Percentiles rank a stretch among this genome's conserved stretches.
phyloP scores from a whole-genome alignment of 306 rosid species.

The Myrica gale region DNA sequence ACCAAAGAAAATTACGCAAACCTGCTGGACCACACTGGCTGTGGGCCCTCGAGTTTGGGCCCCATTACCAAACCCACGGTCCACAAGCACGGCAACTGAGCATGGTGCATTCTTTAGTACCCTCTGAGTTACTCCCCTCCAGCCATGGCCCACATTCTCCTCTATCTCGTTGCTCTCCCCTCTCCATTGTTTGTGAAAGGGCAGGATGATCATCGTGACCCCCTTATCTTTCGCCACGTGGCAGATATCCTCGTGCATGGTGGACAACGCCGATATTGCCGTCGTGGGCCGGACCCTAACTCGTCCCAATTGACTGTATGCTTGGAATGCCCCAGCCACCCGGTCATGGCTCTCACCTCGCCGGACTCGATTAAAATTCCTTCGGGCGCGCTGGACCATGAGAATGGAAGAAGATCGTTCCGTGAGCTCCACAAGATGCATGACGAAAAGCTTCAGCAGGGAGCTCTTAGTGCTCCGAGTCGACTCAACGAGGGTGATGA shows the following conservation, averaged over 20 bases:
- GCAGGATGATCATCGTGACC: constrained; percentile 63
- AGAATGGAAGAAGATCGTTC: constrained; percentile 79
- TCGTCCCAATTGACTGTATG: constrained; percentile 54
- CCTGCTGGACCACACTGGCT: constrained; percentile 10
- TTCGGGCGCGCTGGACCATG: constrained; percentile 56
- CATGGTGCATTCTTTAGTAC: constrained; percentile 71
- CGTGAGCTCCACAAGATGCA: constrained; percentile 79
- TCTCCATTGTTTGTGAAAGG: constrained; percentile 70
- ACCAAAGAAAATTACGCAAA: constrained; percentile 68
- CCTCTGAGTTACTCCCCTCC: constrained; percentile 73
- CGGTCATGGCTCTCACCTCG: constrained; percentile 47
- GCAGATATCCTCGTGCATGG: constrained; percentile 79
- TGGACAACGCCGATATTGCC: constrained; percentile 57
- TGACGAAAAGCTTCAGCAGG: constrained; percentile 52
- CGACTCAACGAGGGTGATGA: constrained; percentile 56
- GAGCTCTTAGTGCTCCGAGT: constrained; percentile 48
- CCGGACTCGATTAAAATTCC: constrained; percentile 45
- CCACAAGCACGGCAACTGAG: constrained; percentile 68
- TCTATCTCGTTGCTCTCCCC: constrained; percentile 15
- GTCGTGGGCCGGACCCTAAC: constrained; percentile 67
- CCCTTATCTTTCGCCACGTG: constrained; percentile 70
- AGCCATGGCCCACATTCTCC: constrained; percentile 58
- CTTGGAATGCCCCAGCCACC: constrained; percentile 54
- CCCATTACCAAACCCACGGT: constrained; percentile 55
- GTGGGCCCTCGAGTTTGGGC: constrained; percentile 26